A percentile compares a stretch with the other conserved stretches of the same genome.
Conservation (phyloP, 2,329 filamentous ascomycete genomes). For the Pseudonectria buxi region DNA sequence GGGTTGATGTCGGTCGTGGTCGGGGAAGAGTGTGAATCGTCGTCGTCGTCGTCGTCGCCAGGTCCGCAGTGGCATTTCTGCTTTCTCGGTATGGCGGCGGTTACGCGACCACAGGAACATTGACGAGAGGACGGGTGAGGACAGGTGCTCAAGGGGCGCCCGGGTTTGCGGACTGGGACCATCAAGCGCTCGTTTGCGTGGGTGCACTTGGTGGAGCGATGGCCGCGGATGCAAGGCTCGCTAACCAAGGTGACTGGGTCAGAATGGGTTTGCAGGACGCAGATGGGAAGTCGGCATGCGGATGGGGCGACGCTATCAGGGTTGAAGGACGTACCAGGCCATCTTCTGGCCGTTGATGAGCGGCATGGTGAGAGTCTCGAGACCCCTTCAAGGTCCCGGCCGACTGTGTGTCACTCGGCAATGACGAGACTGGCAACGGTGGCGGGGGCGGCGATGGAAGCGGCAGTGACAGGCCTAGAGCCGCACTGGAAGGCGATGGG, state of each 20-base stretch:
- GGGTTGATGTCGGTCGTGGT: slow-evolving; percentile 20
- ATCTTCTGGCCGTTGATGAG: slow-evolving; percentile 65
- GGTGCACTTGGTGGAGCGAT: slow-evolving; percentile 68
- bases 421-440: too few species aligned
- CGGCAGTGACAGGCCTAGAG: slow-evolving; percentile 7
- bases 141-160: slow-evolving; percentile 62
- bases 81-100: slow-evolving; percentile 54
- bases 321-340: slow-evolving; percentile 54
- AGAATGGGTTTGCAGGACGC: slow-evolving; percentile 12
- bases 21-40: slow-evolving; percentile 10
- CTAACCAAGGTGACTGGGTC: slow-evolving; percentile 31
- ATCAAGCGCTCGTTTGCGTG: slow-evolving; percentile 62
- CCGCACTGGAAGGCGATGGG: slow-evolving; percentile 13
- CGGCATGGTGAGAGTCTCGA: slow-evolving; percentile 45
- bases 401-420: slow-evolving; percentile 9
- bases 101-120: slow-evolving; percentile 59
- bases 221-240: slow-evolving; percentile 68
- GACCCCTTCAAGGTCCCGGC: neutral
- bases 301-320: neutral
- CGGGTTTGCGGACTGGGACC: slow-evolving; percentile 65
- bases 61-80: slow-evolving; percentile 48
- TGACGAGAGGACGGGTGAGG: slow-evolving; percentile 55
- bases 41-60: slow-evolving; percentile 21
- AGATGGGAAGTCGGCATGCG: neutral
- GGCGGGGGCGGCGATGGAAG: slow-evolving; percentile 7